Conservation (phyloP, 805 yeast species). For the Candida sithepensis region DNA sequence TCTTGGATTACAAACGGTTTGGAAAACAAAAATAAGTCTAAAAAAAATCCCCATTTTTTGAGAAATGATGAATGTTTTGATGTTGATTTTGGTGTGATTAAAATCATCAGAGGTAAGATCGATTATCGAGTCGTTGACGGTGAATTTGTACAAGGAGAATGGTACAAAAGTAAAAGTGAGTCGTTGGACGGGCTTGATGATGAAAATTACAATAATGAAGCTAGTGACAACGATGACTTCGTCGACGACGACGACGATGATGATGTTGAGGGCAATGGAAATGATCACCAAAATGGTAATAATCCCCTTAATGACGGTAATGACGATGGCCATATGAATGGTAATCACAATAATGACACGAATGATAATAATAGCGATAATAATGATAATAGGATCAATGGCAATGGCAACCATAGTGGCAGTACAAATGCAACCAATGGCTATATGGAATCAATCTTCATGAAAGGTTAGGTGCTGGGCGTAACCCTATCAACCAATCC, state of each 20-base stretch:
- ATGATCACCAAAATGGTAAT: too few species aligned
- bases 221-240: conserved; percentile 1
- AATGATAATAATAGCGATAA: not conserved
- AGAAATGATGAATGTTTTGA: conserved; percentile 24
- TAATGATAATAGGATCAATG: not conserved
- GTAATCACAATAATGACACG: too few species aligned
- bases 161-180: conserved; percentile 4
- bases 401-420: not conserved
- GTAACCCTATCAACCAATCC: not conserved
- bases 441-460: not conserved
- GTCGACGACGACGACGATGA: conserved; percentile 3
- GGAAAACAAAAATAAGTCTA: conserved; percentile 23
- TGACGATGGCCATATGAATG: too few species aligned
- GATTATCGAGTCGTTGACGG: conserved; percentile 23
- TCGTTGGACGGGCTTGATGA: conserved; percentile 1
- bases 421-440: not conserved
- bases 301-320: too few species aligned
- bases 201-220: conserved; percentile 4
- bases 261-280: not conserved
- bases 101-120: conserved; percentile 22
- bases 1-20: conserved; percentile 23
- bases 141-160: conserved; percentile 16
- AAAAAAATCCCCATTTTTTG: conserved; percentile 19
- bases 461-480: not conserved
- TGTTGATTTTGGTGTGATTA: conserved; percentile 22